phyloP scores from a whole-genome alignment of 116 monocot species.

The Posidonia oceanica region DNA sequence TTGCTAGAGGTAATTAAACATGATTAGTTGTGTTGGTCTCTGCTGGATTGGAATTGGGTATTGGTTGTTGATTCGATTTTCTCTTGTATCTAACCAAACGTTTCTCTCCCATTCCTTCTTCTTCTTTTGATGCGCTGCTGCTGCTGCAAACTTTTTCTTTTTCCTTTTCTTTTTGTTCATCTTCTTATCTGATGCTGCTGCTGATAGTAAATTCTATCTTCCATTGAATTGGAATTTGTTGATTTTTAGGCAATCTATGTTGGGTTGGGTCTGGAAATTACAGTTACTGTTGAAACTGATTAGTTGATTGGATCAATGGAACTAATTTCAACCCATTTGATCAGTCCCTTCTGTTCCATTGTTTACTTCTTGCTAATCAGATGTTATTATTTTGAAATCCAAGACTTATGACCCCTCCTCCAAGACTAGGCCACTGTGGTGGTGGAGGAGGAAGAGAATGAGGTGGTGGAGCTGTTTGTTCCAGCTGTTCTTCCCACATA shows the following conservation, averaged over 20 bases:
- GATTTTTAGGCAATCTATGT: neutral
- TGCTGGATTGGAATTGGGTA: neutral
- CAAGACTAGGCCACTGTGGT: too few relatives aligned
- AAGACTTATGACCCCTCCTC: too few relatives aligned
- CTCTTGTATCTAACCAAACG: neutral
- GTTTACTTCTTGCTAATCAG: too few relatives aligned
- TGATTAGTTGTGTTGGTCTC: neutral
- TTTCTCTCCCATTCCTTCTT: neutral
- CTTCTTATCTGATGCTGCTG: neutral
- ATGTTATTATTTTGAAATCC: too few relatives aligned
- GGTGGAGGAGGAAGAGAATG: too few relatives aligned
- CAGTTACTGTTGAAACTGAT: neutral
- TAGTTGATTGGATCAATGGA: neutral
- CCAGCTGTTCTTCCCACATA: too few relatives aligned
- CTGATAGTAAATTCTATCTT: neutral
- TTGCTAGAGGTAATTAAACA: neutral
- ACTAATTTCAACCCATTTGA: too few relatives aligned
- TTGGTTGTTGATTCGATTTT: neutral
- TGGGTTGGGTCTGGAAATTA: neutral
- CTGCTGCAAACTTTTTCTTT: too few relatives aligned
- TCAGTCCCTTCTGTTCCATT: too few relatives aligned
- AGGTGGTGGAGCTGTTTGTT: too few relatives aligned
- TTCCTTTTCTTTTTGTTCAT: neutral
- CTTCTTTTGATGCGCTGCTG: neutral
- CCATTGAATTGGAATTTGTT: neutral